These are phyloP conservation scores for Bothia castanella DNA, from an alignment of 1,284 basidiomycete species.

Conservation along the genomic window DNA sequence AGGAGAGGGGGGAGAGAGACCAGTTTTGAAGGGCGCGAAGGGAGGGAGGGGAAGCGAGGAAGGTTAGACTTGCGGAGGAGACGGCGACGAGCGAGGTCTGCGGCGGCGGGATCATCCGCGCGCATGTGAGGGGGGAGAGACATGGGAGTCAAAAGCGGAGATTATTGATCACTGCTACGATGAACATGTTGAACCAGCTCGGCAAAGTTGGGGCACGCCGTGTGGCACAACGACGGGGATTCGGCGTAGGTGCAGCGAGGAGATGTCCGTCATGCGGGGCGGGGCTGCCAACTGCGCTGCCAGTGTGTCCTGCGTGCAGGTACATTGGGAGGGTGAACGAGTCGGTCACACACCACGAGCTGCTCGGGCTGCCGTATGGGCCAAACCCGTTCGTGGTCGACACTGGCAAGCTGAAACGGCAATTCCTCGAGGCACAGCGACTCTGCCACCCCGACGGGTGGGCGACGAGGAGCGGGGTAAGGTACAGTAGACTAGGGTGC, in stretches of 20 bases:
- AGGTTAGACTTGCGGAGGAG: slow-evolving; percentile 34
- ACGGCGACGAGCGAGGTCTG: slow-evolving; percentile 45
- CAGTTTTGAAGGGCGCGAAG: slow-evolving; percentile 15
- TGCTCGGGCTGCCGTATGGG: slow-evolving; percentile 55
- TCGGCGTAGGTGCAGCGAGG: slow-evolving; percentile 4
- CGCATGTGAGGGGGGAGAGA: slow-evolving; percentile 27
- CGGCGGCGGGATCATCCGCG: slow-evolving; percentile 38
- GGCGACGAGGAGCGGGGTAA: slow-evolving; percentile 52
- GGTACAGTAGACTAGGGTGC: slow-evolving; percentile 2
- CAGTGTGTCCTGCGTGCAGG: slow-evolving; percentile 65
- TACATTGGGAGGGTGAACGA: slow-evolving; percentile 56
- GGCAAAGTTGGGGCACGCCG: slow-evolving; percentile 12
- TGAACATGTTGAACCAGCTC: slow-evolving; percentile 17
- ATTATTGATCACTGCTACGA: not conserved
- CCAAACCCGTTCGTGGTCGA: slow-evolving; percentile 69
- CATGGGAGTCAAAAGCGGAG: slow-evolving; percentile 20
- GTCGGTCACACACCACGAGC: slow-evolving; percentile 52
- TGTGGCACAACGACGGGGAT: slow-evolving; percentile 19
- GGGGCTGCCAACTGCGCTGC: slow-evolving; percentile 56
- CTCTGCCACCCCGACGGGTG: slow-evolving; percentile 79
- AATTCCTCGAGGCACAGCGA: slow-evolving; percentile 68
- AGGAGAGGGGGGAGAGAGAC: not conserved
- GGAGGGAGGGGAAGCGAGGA: slow-evolving; percentile 32
- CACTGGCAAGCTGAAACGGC: slow-evolving; percentile 48
- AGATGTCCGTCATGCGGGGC: slow-evolving; percentile 59